These are phyloP conservation scores for Sphagnum fallax DNA, from an alignment of 228 moss, liverwort and hornwort species.

Conservation along the genomic window DNA sequence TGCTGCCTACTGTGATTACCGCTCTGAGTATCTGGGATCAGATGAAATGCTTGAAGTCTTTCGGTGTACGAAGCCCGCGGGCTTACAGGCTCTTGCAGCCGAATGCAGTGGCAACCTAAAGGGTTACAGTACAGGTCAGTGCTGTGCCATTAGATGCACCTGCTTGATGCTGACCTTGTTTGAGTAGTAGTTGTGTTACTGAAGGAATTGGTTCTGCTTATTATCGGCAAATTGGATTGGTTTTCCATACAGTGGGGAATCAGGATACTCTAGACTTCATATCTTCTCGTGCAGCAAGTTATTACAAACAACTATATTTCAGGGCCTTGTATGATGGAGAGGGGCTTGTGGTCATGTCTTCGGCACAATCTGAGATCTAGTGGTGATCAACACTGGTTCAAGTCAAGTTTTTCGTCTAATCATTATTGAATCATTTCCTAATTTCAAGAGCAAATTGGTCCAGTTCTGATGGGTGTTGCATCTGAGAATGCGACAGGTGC, in stretches of 20 bases:
- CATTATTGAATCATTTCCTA: not conserved
- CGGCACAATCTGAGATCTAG: not conserved
- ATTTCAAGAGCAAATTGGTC: conserved; percentile 4
- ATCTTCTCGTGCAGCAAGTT: not conserved
- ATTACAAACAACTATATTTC: not conserved
- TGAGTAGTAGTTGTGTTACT: too few species aligned
- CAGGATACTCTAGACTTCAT: not conserved
- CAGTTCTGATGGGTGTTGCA: conserved; percentile 52
- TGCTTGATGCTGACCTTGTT: too few species aligned
- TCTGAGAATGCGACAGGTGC: conserved; percentile 51
- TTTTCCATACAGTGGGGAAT: not conserved
- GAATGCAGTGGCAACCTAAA: conserved; percentile 36
- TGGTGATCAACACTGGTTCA: not conserved
- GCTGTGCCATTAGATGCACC: not conserved
- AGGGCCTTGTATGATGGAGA: not conserved
- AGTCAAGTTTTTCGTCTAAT: not conserved
- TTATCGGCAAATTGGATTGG: not conserved
- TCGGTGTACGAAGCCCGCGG: conserved; percentile 37
- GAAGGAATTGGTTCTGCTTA: not conserved
- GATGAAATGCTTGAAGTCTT: conserved; percentile 33
- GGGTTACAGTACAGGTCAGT: conserved; percentile 34
- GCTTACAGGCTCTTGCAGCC: conserved; percentile 67
- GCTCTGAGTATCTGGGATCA: conserved; percentile 48
- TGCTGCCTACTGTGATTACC: conserved; percentile 42
- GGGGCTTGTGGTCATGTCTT: not conserved